Conservation (phyloP, 1,139 yeast species). For the Geotrichum candidum region DNA sequence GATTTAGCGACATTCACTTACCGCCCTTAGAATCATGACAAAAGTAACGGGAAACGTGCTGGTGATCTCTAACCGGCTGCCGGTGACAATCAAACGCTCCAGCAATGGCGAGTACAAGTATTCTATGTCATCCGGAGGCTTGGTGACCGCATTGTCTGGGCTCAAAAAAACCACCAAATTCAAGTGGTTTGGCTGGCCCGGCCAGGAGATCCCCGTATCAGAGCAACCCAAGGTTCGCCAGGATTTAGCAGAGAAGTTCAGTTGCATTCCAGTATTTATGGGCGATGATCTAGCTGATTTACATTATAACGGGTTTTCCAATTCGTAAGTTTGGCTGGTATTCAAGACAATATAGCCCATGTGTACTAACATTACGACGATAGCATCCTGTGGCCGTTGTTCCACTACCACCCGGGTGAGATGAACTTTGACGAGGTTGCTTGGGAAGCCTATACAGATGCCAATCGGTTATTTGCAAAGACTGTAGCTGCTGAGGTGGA, state of each 20-base stretch:
- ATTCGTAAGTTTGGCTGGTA: slow-evolving; percentile 36
- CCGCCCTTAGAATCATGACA: background rate
- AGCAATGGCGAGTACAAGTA: slow-evolving; percentile 63
- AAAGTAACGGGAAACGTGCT: slow-evolving; percentile 53
- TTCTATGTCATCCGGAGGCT: slow-evolving; percentile 93
- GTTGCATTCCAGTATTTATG: slow-evolving; percentile 84
- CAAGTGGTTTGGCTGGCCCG: slow-evolving; percentile 99
- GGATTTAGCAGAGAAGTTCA: slow-evolving; percentile 71
- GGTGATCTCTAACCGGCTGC: slow-evolving; percentile 90
- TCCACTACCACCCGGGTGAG: slow-evolving; percentile 98
- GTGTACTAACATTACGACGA: background rate
- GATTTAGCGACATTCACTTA: background rate
- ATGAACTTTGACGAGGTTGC: slow-evolving; percentile 97
- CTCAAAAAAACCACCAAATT: slow-evolving; percentile 77
- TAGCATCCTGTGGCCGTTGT: slow-evolving; percentile 90
- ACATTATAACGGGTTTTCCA: slow-evolving; percentile 94
- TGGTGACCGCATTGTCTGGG: slow-evolving; percentile 93
- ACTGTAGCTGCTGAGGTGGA: slow-evolving; percentile 64
- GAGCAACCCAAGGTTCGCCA: slow-evolving; percentile 64
- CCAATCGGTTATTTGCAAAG: slow-evolving; percentile 76
- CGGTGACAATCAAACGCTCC: slow-evolving; percentile 75
- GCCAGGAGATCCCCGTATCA: slow-evolving; percentile 73
- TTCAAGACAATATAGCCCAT: background rate
- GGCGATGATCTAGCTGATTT: slow-evolving; percentile 87
- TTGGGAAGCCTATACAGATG: slow-evolving; percentile 97